phyloP scores from a whole-genome alignment of 2,329 filamentous ascomycete species.

The Nothophaeocryptopus gaeumannii region DNA sequence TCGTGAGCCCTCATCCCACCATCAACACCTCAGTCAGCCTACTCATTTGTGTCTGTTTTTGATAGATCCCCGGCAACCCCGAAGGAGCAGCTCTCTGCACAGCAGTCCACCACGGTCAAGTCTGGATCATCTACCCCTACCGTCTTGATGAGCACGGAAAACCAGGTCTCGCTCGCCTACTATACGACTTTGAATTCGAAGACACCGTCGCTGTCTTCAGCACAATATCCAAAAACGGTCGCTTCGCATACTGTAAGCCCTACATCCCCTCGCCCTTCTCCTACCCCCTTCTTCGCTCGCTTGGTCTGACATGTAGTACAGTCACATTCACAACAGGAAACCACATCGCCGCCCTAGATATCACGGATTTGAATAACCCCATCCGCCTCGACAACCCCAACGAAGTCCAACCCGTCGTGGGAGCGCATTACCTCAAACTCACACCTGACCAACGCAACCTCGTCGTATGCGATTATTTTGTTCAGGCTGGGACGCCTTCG shows the following conservation, averaged over 20 bases:
- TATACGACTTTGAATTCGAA: neutral
- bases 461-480: conserved; percentile 64
- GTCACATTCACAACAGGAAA: conserved; percentile 60
- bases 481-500: conserved; percentile 60
- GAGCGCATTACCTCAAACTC: conserved; percentile 64
- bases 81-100: conserved; percentile 60
- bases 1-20: no score
- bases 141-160: conserved; percentile 55
- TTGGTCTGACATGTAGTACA: no score
- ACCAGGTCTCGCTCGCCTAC: conserved; percentile 46
- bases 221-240: neutral
- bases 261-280: no score
- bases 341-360: conserved; percentile 62
- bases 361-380: conserved; percentile 58
- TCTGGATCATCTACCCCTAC: conserved; percentile 65
- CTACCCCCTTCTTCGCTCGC: no score
- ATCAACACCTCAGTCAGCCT: no score
- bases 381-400: conserved; percentile 61
- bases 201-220: conserved; percentile 29
- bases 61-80: conserved; percentile 57
- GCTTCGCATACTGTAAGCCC: no score
- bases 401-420: conserved; percentile 57
- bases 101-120: conserved; percentile 58
- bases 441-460: conserved; percentile 63
- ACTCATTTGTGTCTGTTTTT: no score